A percentile compares a stretch with the other conserved stretches of the same genome.
These are phyloP conservation scores for Phytopythium montanum DNA, from an alignment of 352 stramenopile genomes.

Conservation along the genomic window DNA sequence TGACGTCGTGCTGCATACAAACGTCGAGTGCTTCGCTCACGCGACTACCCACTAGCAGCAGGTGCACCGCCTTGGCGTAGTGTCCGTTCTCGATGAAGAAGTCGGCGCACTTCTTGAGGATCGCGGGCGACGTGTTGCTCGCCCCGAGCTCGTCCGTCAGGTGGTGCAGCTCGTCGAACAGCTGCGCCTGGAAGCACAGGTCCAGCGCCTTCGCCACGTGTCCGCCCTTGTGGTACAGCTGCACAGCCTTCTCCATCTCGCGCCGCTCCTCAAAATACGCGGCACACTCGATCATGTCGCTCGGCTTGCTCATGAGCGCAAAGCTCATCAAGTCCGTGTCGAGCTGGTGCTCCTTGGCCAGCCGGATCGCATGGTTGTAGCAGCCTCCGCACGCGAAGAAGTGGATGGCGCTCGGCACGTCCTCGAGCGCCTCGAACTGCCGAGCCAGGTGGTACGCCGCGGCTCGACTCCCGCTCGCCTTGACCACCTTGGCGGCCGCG, in stretches of 20 bases:
- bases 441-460: slow-evolving; percentile 85
- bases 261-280: slow-evolving; percentile 91
- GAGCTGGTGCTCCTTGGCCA: slow-evolving; percentile 88
- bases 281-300: slow-evolving; percentile 88
- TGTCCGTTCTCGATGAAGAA: slow-evolving; percentile 92
- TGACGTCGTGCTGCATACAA: slow-evolving; percentile 87
- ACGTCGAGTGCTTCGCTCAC: slow-evolving; percentile 86
- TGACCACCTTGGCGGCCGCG: slow-evolving; percentile 81
- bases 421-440: slow-evolving; percentile 81
- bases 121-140: slow-evolving; percentile 61
- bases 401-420: slow-evolving; percentile 86
- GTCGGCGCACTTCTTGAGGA: slow-evolving; percentile 89
- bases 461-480: slow-evolving; percentile 67
- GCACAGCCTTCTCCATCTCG: slow-evolving; percentile 93
- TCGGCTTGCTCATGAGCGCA: slow-evolving; percentile 85
- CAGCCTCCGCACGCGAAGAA: slow-evolving; percentile 88
- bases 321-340: slow-evolving; percentile 92
- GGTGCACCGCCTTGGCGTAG: slow-evolving; percentile 89
- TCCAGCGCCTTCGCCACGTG: slow-evolving; percentile 90
- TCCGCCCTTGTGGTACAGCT: slow-evolving; percentile 92
- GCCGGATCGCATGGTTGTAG: slow-evolving; percentile 93
- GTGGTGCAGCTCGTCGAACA: slow-evolving; percentile 86
- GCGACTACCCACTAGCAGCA: slow-evolving; percentile 77
- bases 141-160: slow-evolving; percentile 82
- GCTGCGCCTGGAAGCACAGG: slow-evolving; percentile 89